Percentiles rank a stretch among this genome's conserved stretches.
Evolutionary conservation across 2,329 filamentous ascomycete genomes (phyloP).

Genomic region (Sphaerostilbella broomeana): DNA sequence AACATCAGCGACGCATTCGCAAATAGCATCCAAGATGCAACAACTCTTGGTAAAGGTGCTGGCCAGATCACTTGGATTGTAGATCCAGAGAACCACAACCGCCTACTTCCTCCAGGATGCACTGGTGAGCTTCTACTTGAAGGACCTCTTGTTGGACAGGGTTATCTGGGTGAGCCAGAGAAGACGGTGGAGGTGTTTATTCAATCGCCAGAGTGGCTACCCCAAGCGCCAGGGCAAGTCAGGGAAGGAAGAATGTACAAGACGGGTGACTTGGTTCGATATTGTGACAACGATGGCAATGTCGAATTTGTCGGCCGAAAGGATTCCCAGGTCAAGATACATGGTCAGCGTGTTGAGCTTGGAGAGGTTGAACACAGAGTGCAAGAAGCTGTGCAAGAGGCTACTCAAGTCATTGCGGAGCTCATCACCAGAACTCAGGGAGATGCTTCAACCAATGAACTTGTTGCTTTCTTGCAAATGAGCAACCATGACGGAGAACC

Average conservation of each 20-base stretch:
- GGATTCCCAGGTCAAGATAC: constrained; percentile 48
- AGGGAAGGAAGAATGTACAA: neutral
- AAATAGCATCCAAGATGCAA: no score
- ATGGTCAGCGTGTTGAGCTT: constrained; percentile 45
- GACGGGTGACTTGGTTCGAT: neutral
- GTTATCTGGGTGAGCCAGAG: neutral
- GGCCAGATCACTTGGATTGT: neutral
- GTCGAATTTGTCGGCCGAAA: constrained; percentile 25
- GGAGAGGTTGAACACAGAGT: constrained; percentile 11
- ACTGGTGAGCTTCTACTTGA: neutral
- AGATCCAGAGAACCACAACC: neutral
- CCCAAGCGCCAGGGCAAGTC: neutral
- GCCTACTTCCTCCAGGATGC: neutral
- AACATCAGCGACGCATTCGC: no score
- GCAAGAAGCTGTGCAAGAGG: neutral
- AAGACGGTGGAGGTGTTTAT: neutral
- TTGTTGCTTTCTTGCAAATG: neutral
- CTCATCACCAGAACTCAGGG: neutral
- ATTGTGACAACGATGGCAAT: neutral
- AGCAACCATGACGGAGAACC: neutral
- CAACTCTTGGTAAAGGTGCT: neutral
- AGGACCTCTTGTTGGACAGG: neutral
- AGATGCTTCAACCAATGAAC: neutral
- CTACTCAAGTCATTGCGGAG: neutral
- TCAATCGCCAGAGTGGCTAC: neutral